Evolutionary conservation across 176 grass and related monocot species (phyloP).

Genomic region (barley (Hordeum vulgare)): MorexV3_pseudomolecules_assembly NC_058521.1:518087600-518088099

Average conservation of each 20-base stretch:
- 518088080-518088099: background rate
- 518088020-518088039: background rate
- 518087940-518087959: background rate
- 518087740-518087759: constrained; percentile 85
- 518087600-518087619: background rate
- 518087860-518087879: background rate
- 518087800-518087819: constrained; percentile 87
- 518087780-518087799: constrained; percentile 92
- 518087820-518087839: background rate
- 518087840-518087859: background rate
- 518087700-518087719: constrained; percentile 48
- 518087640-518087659: background rate
- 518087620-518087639: background rate
- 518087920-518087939: background rate
- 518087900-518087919: background rate
- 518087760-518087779: constrained; percentile 89
- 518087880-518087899: background rate
- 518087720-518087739: constrained; percentile 85
- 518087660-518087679: background rate
- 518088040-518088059: background rate
- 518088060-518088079: background rate
- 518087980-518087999: background rate
- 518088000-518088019: background rate
- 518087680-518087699: background rate
- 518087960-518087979: background rate